Evolutionary conservation across 2,329 filamentous ascomycete genomes (phyloP), one percentile per base, ranked within the genome.

Genomic region (Clarireedia paspali): DNA sequence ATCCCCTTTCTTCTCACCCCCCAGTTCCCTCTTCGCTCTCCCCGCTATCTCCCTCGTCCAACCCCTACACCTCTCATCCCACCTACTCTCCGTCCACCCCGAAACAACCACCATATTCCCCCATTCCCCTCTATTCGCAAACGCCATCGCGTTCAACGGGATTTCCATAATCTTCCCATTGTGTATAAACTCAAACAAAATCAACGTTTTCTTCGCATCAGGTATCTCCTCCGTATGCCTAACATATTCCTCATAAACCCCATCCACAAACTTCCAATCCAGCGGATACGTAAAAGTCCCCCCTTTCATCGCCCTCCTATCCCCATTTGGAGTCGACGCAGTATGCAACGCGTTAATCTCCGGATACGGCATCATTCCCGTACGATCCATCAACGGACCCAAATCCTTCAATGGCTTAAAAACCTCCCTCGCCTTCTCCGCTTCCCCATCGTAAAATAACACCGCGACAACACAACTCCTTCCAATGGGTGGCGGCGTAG

Each of bases 241-340:
- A 6, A 59, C 54, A 27, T 68, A 69, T 15, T 70, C 65, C 1
- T 63, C 57, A 23, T 67, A 60, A 15, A 71, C 50, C 5, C 54
- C 46, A 34, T 61, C 49, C 4, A 70, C 66, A 24, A 70, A 67
- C 0, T 24, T 44, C 0, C 61, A 27, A 20, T 61, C 55, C 1
- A 73, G 54, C 0, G 72, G 72, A 3, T 68, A 45, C 26, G 68
- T 68, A 58, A 71, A 70, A 2, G 67, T 68, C 0, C 67, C 68
- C 15, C 70, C 70, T 53, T 68, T 69, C 56, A 72, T 71, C 14
- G 64, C 65, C 57, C 70, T 71, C 36, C 72, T 64, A 6, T 70
- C 48, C 66, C 69, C 15, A 58, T 60, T 1, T 62, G 58, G 2
- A 56, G 54, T 5, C 61, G 55, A 47, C 71, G 71, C 3, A 72